Base-by-base conservation (phyloP, 495 filamentous ascomycete genomes). In the Aspergillus asperescens region DNA sequence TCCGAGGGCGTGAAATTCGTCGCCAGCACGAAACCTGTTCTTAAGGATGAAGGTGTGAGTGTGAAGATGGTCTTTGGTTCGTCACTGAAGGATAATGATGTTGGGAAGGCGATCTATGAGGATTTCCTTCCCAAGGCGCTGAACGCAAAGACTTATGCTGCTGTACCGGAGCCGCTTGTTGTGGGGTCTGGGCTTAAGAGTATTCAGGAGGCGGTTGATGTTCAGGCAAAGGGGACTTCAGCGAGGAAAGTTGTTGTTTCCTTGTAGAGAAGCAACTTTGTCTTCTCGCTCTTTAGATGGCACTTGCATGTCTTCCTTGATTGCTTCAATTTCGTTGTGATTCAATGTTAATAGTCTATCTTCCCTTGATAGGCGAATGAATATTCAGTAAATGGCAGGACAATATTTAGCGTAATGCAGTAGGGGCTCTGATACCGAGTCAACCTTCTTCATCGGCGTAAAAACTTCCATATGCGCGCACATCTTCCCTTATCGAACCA, bases 101-200 rank as follows among this genome's bases (percentile, higher is more conserved):
- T 77, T 9, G 62, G 69, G 1, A 55, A 61, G 35, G 66, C 63
- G 3, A 52, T 80, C 9, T 80, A 59, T 23, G 55, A 29, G 13
- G 62, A 71, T n/a, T 78, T 62, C 53, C 44, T 79, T 9, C 70
- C 72, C 0, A 7, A 52, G 5, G 75, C 74, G 5, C 56, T 78
- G 13, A 58, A 44, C 13, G 10, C 45, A 6, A 52, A 49, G 5
- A 48, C 19, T 3, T 65, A 59, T 44, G 35, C 51, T 7, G 46
- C 63, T 12, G 63, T 67, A 7, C 73, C 72, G 12, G 59, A 63
- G 8, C 61, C 69, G 0, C 31, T 49, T 19, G 63, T 75, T 28
- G 63, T 72, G 1, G 72, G 69, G 2, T 58, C 61, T 1, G 75
- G 76, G 12, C 53, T 81, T 53, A 71, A 72, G 20, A 59, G 56